phyloP scores from a whole-genome alignment of 2,329 filamentous ascomycete species.

The Graphium sp. region DNA sequence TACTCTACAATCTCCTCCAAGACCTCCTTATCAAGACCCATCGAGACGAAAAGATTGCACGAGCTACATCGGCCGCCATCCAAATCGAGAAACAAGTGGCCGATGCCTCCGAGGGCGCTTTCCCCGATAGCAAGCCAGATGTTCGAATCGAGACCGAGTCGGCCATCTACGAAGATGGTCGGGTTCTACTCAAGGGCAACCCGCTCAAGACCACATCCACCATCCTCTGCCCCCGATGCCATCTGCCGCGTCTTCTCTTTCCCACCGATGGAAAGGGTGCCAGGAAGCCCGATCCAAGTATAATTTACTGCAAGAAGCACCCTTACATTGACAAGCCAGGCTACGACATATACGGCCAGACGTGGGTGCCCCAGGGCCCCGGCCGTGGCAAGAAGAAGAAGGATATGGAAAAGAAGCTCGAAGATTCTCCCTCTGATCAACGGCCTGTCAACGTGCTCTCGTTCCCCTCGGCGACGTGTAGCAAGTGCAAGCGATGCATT shows the following conservation, averaged over 20 bases:
- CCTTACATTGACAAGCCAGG: conserved; percentile 62
- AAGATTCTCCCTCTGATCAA: conserved; percentile 30
- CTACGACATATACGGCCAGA: conserved; percentile 70
- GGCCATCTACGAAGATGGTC: conserved; percentile 53
- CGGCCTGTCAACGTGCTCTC: conserved; percentile 44
- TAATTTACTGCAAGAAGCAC: conserved; percentile 64
- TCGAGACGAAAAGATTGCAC: conserved; percentile 61
- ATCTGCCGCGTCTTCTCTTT: conserved; percentile 55
- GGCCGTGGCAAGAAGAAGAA: conserved; percentile 67
- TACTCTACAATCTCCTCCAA: conserved; percentile 61
- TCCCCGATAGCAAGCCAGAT: conserved; percentile 34
- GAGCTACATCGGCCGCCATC: conserved; percentile 47
- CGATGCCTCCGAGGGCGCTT: conserved; percentile 34
- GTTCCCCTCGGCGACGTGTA: conserved; percentile 49
- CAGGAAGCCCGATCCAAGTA: conserved; percentile 43
- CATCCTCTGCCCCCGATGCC: conserved; percentile 58
- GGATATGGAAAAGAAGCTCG: conserved; percentile 48
- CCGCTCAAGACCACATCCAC: conserved; percentile 54
- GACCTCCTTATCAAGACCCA: conserved; percentile 60
- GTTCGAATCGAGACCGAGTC: conserved; percentile 49
- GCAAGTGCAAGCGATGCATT: conserved; percentile 50
- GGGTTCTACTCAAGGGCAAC: conserved; percentile 53
- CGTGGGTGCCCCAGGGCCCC: conserved; percentile 55
- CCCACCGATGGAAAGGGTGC: conserved; percentile 56
- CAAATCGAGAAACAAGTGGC: conserved; percentile 44